A percentile compares a stretch with the other conserved stretches of the same genome.
phyloP scores from a whole-genome alignment of 75 land plant species.

The Cryptomeria japonica region DNA sequence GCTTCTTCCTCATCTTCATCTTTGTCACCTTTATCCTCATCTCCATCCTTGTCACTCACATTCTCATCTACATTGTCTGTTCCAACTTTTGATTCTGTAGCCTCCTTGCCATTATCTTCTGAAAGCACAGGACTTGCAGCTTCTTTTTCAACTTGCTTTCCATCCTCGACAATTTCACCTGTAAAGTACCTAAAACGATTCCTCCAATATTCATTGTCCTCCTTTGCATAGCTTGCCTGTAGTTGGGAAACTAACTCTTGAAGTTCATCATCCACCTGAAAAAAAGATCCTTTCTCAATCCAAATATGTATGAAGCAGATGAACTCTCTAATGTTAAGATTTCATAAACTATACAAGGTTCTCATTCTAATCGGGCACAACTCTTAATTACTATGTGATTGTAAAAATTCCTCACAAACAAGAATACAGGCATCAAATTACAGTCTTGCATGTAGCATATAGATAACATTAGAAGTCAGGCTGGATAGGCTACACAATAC shows the following conservation, averaged over 20 bases:
- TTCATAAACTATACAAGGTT: neutral
- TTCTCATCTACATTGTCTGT: slow-evolving; percentile 3
- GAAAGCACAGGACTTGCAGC: neutral
- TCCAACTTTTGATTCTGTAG: slow-evolving; percentile 23
- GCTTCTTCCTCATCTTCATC: slow-evolving; percentile 58
- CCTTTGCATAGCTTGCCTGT: slow-evolving; percentile 54
- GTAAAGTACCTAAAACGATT: slow-evolving; percentile 70
- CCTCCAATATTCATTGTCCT: slow-evolving; percentile 87
- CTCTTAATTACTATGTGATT: neutral
- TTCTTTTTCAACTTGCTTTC: neutral
- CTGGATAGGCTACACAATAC: neutral
- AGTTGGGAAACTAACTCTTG: slow-evolving; percentile 76
- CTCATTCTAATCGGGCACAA: neutral
- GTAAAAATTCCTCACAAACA: neutral
- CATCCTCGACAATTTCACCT: slow-evolving; percentile 16
- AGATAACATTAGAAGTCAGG: slow-evolving; percentile 4
- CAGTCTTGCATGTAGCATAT: neutral
- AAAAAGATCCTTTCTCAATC: neutral
- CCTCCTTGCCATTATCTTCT: neutral
- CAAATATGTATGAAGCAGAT: neutral
- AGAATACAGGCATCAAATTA: neutral
- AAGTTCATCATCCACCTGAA: slow-evolving; percentile 72
- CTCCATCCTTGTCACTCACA: slow-evolving; percentile 18
- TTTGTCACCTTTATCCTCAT: slow-evolving; percentile 49
- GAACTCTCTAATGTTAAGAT: neutral